phyloP scores from a whole-genome alignment of 495 filamentous ascomycete genomes.

The Aspergillus asperescens region DNA sequence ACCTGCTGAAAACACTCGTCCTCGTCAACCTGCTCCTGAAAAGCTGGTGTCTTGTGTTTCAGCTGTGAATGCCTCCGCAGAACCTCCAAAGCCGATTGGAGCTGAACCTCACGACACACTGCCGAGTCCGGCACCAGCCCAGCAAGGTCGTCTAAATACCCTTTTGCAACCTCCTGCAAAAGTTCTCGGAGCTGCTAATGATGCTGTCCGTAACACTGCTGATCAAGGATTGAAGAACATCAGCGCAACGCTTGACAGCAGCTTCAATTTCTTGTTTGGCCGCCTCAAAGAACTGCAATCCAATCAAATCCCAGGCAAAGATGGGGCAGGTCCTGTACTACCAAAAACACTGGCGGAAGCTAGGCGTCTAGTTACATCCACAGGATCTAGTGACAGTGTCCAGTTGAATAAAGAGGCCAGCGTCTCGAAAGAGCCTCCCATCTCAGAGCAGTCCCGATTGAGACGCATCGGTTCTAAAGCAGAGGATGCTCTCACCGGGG shows the following conservation, averaged over 20 bases:
- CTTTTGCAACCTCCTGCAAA: constrained; percentile 77
- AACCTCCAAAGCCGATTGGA: constrained; percentile 30
- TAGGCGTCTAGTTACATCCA: constrained; percentile 72
- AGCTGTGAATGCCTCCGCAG: constrained; percentile 30
- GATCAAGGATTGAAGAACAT: constrained; percentile 90
- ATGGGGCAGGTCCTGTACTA: constrained; percentile 43
- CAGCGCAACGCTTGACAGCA: constrained; percentile 76
- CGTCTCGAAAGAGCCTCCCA: constrained; percentile 39
- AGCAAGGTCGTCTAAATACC: constrained; percentile 67
- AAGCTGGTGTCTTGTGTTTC: constrained; percentile 31
- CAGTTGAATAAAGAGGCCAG: constrained; percentile 43
- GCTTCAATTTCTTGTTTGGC: constrained; percentile 90
- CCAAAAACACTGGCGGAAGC: constrained; percentile 92
- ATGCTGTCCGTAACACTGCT: constrained; percentile 76
- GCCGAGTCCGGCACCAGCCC: constrained; percentile 38
- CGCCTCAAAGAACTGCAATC: constrained; percentile 66
- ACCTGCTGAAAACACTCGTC: constrained; percentile 34
- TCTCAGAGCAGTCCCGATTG: constrained; percentile 31
- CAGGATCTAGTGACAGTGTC: constrained; percentile 60
- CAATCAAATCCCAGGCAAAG: constrained; percentile 40
- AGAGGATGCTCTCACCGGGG: constrained; percentile 56
- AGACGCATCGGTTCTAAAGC: constrained; percentile 29
- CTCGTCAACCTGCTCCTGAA: constrained; percentile 27
- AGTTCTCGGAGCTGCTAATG: constrained; percentile 74
- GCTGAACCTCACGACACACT: constrained; percentile 37